Percentiles rank a stretch among this genome's conserved stretches.
Evolutionary conservation across 2,329 filamentous ascomycete genomes (phyloP).

Genomic region (Penicillium sp.): DNA sequence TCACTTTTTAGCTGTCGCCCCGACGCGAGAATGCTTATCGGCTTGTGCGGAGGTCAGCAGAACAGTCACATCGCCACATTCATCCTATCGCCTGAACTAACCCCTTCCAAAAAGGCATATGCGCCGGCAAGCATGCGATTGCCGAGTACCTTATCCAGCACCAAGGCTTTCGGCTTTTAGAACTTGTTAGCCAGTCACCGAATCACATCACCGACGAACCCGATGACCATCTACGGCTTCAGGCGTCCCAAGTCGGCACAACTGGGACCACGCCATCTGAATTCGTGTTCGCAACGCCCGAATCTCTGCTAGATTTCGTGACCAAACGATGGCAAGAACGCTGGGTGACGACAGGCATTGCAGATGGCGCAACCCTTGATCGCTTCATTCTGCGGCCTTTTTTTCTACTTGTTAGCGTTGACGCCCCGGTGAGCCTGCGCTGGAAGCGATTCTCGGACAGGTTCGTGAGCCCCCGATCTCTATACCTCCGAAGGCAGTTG

Average conservation of each 20-base stretch:
- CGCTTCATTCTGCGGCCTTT: constrained; percentile 79
- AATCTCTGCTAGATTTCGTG: constrained; percentile 79
- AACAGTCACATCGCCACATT: constrained; percentile 4
- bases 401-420: constrained; percentile 89
- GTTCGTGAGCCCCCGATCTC: constrained; percentile 27
- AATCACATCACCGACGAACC: constrained; percentile 25
- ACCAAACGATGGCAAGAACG: constrained; percentile 80
- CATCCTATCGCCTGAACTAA: constrained; percentile 19
- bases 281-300: constrained; percentile 62
- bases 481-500: neutral
- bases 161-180: constrained; percentile 77
- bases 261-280: constrained; percentile 25
- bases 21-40: constrained; percentile 52
- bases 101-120: constrained; percentile 68
- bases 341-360: constrained; percentile 86
- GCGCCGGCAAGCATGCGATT: constrained; percentile 88
- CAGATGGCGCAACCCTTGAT: constrained; percentile 73
- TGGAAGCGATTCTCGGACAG: constrained; percentile 76
- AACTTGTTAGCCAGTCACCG: constrained; percentile 53
- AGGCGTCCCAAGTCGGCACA: constrained; percentile 28
- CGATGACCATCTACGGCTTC: constrained; percentile 34
- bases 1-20: constrained; percentile 2
- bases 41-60: constrained; percentile 54
- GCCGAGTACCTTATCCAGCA: constrained; percentile 84
- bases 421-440: constrained; percentile 82